Conservation (phyloP, 2,329 filamentous ascomycete genomes). For the Cladosporium austrohemisphaericum region DNA sequence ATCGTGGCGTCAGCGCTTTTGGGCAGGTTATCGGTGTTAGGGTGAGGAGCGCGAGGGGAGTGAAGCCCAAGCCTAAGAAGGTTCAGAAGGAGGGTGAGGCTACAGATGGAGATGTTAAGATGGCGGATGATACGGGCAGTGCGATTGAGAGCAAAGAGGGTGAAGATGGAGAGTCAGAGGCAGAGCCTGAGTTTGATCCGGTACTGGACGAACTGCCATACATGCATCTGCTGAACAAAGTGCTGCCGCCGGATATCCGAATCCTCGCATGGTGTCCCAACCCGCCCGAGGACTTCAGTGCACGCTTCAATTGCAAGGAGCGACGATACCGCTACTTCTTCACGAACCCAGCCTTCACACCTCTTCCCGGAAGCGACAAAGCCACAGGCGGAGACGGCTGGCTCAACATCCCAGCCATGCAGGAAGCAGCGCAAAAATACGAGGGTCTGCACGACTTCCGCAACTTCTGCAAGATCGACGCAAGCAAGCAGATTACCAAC, state of each 20-base stretch:
- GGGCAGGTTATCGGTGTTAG: slow-evolving; percentile 86
- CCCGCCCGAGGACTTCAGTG: slow-evolving; percentile 76
- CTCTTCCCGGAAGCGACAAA: slow-evolving; percentile 46
- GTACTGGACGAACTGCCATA: slow-evolving; percentile 81
- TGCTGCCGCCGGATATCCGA: slow-evolving; percentile 85
- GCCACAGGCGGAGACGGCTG: slow-evolving; percentile 57
- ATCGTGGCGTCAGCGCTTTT: slow-evolving; percentile 91
- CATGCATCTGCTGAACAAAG: slow-evolving; percentile 74
- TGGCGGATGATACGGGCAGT: slow-evolving; percentile 10
- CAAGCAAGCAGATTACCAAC: slow-evolving; percentile 81
- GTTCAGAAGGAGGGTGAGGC: slow-evolving; percentile 15
- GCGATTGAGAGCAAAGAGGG: slow-evolving; percentile 18
- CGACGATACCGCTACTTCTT: slow-evolving; percentile 96
- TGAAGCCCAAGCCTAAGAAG: slow-evolving; percentile 21
- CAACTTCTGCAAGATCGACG: slow-evolving; percentile 94
- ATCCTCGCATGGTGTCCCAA: slow-evolving; percentile 89
- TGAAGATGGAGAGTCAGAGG: slow-evolving; percentile 15
- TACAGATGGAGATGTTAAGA: slow-evolving; percentile 17
- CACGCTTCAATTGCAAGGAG: slow-evolving; percentile 88
- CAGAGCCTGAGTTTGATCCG: slow-evolving; percentile 54
- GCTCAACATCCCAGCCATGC: slow-evolving; percentile 86
- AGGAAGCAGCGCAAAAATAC: slow-evolving; percentile 71
- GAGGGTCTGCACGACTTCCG: slow-evolving; percentile 89
- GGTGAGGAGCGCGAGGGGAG: slow-evolving; percentile 67
- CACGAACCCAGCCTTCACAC: slow-evolving; percentile 83